Percentiles rank a stretch among this genome's conserved stretches.
phyloP scores from a whole-genome alignment of 805 yeast genomes.

The Metschnikowia cerradonensis region DNA sequence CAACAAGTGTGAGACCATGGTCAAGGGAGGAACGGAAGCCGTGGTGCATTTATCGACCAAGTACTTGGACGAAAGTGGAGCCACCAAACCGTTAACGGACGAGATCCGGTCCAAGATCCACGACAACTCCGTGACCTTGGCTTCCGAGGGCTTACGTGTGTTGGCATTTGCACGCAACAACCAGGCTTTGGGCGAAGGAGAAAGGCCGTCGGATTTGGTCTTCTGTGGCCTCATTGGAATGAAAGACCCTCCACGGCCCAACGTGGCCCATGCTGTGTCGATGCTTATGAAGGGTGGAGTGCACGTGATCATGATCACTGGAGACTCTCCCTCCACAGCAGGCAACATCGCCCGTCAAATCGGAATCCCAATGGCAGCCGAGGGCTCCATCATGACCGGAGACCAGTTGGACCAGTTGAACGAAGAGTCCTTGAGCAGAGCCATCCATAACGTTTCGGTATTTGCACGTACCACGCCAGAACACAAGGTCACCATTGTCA shows the following conservation, averaged over 20 bases:
- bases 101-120: constrained; percentile 45
- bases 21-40: constrained; percentile 89
- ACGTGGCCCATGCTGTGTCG: constrained; percentile 71
- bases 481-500: constrained; percentile 84
- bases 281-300: constrained; percentile 87
- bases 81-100: constrained; percentile 53
- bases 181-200: constrained; percentile 34
- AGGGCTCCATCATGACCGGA: constrained; percentile 75
- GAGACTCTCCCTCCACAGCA: constrained; percentile 88
- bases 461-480: constrained; percentile 96
- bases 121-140: constrained; percentile 59
- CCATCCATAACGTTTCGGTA: constrained; percentile 77
- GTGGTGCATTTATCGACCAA: constrained; percentile 58
- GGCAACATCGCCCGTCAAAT: constrained; percentile 79
- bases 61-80: constrained; percentile 58
- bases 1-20: constrained; percentile 55
- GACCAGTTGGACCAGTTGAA: constrained; percentile 71
- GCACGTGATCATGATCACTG: constrained; percentile 97
- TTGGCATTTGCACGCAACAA: constrained; percentile 67
- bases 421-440: constrained; percentile 68
- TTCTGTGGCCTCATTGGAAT: constrained; percentile 90
- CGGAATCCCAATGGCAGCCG: constrained; percentile 75
- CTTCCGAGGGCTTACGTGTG: constrained; percentile 81
- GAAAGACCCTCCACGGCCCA: constrained; percentile 97
- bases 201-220: constrained; percentile 42